A percentile compares a stretch with the other conserved stretches of the same genome.
Evolutionary conservation across 2,329 filamentous ascomycete species (phyloP).

Genomic region (Fusarium pseudograminearum): DNA sequence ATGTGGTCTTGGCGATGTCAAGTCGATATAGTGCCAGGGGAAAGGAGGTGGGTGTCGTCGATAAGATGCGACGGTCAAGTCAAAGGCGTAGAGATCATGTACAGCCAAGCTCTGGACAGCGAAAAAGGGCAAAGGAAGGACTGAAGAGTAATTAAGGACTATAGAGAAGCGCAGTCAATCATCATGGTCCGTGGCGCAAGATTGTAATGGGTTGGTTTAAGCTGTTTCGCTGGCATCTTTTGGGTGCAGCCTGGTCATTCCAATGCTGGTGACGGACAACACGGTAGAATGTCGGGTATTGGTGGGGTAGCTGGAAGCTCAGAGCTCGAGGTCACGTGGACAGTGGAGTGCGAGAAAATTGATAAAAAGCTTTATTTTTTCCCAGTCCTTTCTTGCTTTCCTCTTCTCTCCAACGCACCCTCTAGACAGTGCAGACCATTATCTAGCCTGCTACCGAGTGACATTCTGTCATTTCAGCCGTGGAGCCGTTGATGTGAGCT

Average conservation of each 20-base stretch:
- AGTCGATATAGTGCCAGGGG: slow-evolving; percentile 30
- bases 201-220: slow-evolving; percentile 13
- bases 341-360: background rate
- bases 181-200: slow-evolving; percentile 39
- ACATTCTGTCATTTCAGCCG: slow-evolving; percentile 76
- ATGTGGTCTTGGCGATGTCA: slow-evolving; percentile 47
- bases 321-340: slow-evolving; percentile 31
- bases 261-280: slow-evolving; percentile 35
- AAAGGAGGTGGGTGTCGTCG: slow-evolving; percentile 46
- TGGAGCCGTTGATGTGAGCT: slow-evolving; percentile 71
- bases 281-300: slow-evolving; percentile 44
- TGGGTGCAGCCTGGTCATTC: slow-evolving; percentile 40
- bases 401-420: slow-evolving; percentile 73
- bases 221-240: slow-evolving; percentile 48
- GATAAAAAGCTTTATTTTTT: slow-evolving; percentile 30
- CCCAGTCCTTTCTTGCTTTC: background rate
- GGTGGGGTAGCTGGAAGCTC: slow-evolving; percentile 41
- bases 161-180: slow-evolving; percentile 45
- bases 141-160: slow-evolving; percentile 29
- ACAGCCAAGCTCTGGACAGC: slow-evolving; percentile 17
- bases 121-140: slow-evolving; percentile 17
- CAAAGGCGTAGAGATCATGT: slow-evolving; percentile 31
- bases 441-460: slow-evolving; percentile 67
- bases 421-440: slow-evolving; percentile 89
- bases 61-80: slow-evolving; percentile 42